phyloP scores from a whole-genome alignment of 768 basidiomycete genomes.

The Hygrocybe coccinea region DNA sequence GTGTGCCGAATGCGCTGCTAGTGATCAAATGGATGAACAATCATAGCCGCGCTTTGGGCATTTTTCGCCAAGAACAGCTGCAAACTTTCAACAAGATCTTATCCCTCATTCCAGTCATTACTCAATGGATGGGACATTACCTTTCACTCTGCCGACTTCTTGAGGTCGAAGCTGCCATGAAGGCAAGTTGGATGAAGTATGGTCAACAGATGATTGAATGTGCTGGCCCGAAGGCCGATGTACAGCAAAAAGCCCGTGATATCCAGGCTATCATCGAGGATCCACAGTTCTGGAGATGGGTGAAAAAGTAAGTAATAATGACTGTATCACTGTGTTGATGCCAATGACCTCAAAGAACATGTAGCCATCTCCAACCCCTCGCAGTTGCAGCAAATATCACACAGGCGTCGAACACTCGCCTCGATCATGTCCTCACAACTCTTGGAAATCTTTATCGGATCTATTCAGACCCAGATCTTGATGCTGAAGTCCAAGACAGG shows the following conservation, averaged over 20 bases:
- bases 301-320: slow-evolving; percentile 13
- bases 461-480: slow-evolving; percentile 11
- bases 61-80: slow-evolving; percentile 16
- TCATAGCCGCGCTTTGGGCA: slow-evolving; percentile 18
- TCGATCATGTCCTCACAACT: slow-evolving; percentile 23
- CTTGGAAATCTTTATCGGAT: slow-evolving; percentile 22
- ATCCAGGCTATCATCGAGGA: slow-evolving; percentile 8
- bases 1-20: slow-evolving; percentile 11
- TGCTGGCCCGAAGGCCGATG: slow-evolving; percentile 9
- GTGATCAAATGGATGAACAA: slow-evolving; percentile 26
- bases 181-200: slow-evolving; percentile 5
- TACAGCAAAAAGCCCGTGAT: slow-evolving; percentile 10
- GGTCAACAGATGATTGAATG: slow-evolving; percentile 6
- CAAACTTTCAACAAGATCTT: slow-evolving; percentile 11
- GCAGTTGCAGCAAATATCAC: slow-evolving; percentile 24
- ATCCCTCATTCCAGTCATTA: slow-evolving; percentile 19
- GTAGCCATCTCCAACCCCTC: slow-evolving; percentile 22
- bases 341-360: not conserved
- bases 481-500: slow-evolving; percentile 18
- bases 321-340: not conserved
- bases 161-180: slow-evolving; percentile 8
- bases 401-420: slow-evolving; percentile 18
- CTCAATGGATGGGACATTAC: slow-evolving; percentile 17
- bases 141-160: slow-evolving; percentile 11
- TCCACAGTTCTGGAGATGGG: slow-evolving; percentile 1